Evolutionary conservation across 2,329 filamentous ascomycete species (phyloP).

Genomic region (Fusarium sp.): DNA sequence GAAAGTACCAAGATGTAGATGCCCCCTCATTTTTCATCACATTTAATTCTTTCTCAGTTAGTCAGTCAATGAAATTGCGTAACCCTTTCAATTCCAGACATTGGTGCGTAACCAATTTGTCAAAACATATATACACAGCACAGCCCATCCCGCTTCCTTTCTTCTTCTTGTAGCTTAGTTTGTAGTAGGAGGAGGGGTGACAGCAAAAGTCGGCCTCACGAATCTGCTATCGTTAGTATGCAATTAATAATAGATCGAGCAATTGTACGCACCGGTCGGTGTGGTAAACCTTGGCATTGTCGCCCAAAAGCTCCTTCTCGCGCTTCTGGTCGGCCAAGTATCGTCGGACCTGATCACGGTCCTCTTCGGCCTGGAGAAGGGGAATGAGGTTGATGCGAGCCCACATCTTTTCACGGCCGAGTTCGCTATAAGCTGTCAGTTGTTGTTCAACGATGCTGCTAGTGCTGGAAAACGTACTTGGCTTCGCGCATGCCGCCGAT

Average conservation of each 20-base stretch:
- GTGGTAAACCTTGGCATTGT: constrained; percentile 87
- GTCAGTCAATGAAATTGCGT: constrained; percentile 11
- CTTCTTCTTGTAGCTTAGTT: constrained; percentile 51
- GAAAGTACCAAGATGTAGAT: background rate
- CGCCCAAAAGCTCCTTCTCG: constrained; percentile 90
- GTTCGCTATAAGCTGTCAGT: constrained; percentile 70
- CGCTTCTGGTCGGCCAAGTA: constrained; percentile 87
- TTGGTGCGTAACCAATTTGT: constrained; percentile 20
- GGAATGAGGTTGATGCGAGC: constrained; percentile 94
- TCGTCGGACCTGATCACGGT: constrained; percentile 91
- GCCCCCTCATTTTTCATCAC: background rate
- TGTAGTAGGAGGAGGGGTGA: constrained; percentile 73
- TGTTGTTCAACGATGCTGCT: background rate
- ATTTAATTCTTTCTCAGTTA: background rate
- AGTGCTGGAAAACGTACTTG: constrained; percentile 71
- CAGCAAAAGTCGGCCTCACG: constrained; percentile 82
- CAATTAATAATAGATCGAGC: too few relatives aligned
- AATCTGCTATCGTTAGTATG: constrained; percentile 64
- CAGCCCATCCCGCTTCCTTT: background rate
- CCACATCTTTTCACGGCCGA: constrained; percentile 98
- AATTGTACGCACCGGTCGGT: constrained; percentile 76
- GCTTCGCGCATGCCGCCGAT: constrained; percentile 87
- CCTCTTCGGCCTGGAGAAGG: constrained; percentile 93
- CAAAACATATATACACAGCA: constrained; percentile 45
- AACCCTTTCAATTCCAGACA: constrained; percentile 30